phyloP scores from a whole-genome alignment of 192 early-diverging fungal genomes.

The Backusella macrospora region DNA sequence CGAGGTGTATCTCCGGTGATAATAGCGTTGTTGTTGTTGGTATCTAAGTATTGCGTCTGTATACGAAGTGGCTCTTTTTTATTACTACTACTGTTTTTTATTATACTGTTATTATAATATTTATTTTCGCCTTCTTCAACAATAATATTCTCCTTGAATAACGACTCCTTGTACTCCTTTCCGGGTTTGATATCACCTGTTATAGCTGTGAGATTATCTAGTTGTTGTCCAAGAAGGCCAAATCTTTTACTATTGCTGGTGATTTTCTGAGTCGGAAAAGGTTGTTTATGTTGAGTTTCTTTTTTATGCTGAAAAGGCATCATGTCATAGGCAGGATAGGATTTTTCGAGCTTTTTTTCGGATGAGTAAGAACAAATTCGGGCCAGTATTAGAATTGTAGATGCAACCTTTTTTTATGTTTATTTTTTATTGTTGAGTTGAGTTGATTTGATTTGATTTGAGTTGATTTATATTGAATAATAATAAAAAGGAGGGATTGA shows the following conservation, averaged over 20 bases:
- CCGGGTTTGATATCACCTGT: slow-evolving; percentile 2
- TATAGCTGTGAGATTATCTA: not conserved
- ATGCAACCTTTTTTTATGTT: not conserved
- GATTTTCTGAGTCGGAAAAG: slow-evolving; percentile 4
- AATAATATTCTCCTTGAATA: not conserved
- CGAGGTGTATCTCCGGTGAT: too few relatives aligned
- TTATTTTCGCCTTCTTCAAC: not conserved
- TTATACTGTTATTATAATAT: too few relatives aligned
- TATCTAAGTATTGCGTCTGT: not conserved
- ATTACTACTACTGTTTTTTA: not conserved
- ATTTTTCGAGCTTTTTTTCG: slow-evolving; percentile 12
- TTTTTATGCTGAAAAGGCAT: not conserved
- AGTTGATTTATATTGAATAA: too few relatives aligned
- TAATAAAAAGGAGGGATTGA: not conserved
- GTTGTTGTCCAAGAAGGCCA: slow-evolving; percentile 1
- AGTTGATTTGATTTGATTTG: too few relatives aligned
- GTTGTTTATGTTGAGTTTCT: slow-evolving; percentile 9
- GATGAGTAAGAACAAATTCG: slow-evolving; percentile 14
- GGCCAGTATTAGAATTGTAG: slow-evolving; percentile 15
- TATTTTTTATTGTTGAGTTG: too few relatives aligned
- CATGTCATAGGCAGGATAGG: slow-evolving; percentile 4
- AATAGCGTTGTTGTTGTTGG: not conserved
- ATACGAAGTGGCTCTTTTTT: slow-evolving; percentile 9
- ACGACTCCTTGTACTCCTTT: slow-evolving; percentile 13
- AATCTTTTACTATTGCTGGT: not conserved